A percentile compares a stretch with the other conserved stretches of the same genome.
phyloP scores from a whole-genome alignment of 306 rosid genomes.

The Canavalia ensiformis region DNA sequence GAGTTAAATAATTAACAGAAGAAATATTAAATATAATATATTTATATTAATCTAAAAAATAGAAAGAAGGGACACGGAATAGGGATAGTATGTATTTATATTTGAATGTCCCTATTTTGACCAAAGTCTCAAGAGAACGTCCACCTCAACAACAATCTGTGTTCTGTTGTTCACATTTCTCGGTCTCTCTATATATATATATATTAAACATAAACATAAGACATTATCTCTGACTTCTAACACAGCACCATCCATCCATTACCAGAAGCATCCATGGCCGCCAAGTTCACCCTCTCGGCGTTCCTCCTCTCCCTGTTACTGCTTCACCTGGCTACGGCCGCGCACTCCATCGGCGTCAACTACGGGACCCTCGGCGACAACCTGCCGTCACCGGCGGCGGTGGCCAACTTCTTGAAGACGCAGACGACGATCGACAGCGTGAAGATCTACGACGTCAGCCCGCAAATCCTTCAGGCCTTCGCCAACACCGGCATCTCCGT shows the following conservation, averaged over 20 bases:
- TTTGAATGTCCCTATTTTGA: not conserved
- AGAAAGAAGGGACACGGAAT: not conserved
- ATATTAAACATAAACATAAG: constrained; percentile 5
- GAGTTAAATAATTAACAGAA: too few relatives aligned
- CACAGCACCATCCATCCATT: not conserved
- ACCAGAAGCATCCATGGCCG: constrained; percentile 47
- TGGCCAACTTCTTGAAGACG: constrained; percentile 72
- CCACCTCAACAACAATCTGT: not conserved
- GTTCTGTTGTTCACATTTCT: not conserved
- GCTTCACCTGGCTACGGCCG: constrained; percentile 57
- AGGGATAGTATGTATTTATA: too few relatives aligned
- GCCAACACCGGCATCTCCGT: constrained; percentile 76
- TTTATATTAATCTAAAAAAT: not conserved
- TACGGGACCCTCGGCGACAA: constrained; percentile 86
- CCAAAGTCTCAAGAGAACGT: not conserved
- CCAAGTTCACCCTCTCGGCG: not conserved
- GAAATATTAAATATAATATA: too few relatives aligned
- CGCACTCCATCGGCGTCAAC: constrained; percentile 78
- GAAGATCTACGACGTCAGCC: constrained; percentile 81
- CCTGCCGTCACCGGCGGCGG: constrained; percentile 72
- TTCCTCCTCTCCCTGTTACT: constrained; percentile 49
- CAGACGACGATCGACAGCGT: constrained; percentile 70
- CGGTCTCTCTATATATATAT: not conserved
- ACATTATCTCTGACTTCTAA: not conserved
- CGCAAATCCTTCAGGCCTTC: constrained; percentile 81